Evolutionary conservation across 1,284 basidiomycete species (phyloP), one percentile per base, ranked within the genome.

Genomic region (Rhodotorula sp.): DNA sequence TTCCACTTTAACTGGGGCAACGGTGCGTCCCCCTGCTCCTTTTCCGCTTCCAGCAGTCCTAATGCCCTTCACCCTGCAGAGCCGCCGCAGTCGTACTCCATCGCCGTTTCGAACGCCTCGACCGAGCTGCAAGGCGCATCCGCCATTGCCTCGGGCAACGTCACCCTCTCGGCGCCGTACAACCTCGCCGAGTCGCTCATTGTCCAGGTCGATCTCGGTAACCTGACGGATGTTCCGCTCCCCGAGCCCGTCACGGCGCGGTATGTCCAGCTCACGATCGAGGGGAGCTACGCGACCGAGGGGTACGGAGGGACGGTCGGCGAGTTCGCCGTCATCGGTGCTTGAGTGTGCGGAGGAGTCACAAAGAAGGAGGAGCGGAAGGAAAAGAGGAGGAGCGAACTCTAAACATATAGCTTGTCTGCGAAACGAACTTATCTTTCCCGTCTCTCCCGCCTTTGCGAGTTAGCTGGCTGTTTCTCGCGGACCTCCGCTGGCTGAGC

Each of bases 1-100:
- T 44, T 75, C 51, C 74, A 75, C 64, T 25, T 75, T 50, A 75
- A 75, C 67, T 75, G 74, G 74, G 69, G 69, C 27, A 25, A 36
- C 6, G 63, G 73, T 75, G 21, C n/a, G 71, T 58, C n/a, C 12
- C 13, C 39, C 53, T 36, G 27, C 27, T 32, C 10, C 25, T 12
- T 3, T 19, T 27, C 7, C 6, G 13, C 53, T 22, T 7, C 27
- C 46, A 21, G 1, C 27, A 19, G 32, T 29, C 25, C 37, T 8
- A 5, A 29, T 9, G 17, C 5, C 21, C 13, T 51, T 3, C 0
- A 4, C 22, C 21, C 21, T 6, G 32, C 60, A 74, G 73, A 63
- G 36, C 73, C 73, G 19, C 67, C 73, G 0, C n/a, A 37, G n/a
- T 46, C 46, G 7, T 69, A 64, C 64, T 50, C 61, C 37, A 61